Evolutionary conservation across 495 filamentous ascomycete species (phyloP).

Genomic region (Neurospora tetraspora): DNA sequence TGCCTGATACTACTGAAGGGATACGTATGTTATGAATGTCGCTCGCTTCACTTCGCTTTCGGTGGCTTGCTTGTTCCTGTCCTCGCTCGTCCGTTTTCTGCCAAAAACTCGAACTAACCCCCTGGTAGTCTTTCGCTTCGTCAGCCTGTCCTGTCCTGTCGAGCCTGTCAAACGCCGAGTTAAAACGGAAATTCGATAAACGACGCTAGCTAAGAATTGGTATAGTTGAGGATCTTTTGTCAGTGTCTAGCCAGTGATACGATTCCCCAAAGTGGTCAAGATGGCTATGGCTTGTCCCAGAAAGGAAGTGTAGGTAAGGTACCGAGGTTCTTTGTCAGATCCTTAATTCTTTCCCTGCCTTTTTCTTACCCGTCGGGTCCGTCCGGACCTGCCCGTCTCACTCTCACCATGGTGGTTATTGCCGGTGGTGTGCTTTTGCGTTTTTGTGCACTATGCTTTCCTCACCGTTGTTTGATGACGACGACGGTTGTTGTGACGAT

Average conservation of each 20-base stretch:
- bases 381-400: not conserved
- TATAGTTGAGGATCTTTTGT: not conserved
- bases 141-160: not conserved
- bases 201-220: not conserved
- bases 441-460: not conserved
- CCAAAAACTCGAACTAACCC: not conserved
- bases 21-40: not conserved
- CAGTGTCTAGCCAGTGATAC: not conserved
- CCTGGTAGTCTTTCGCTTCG: not conserved
- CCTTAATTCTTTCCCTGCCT: conserved; percentile 2
- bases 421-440: not conserved
- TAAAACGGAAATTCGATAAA: not conserved
- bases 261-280: not conserved
- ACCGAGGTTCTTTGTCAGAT: conserved; percentile 12
- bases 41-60: not conserved
- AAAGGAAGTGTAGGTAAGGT: not conserved
- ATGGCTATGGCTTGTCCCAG: not conserved
- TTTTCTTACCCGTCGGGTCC: not conserved
- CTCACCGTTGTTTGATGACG: not conserved
- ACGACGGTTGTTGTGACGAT: not conserved
- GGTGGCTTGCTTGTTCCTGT: not conserved
- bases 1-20: not conserved
- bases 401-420: not conserved
- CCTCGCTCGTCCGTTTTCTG: not conserved
- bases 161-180: not conserved